Percentiles rank a stretch among this genome's conserved stretches.
phyloP scores from a whole-genome alignment of 225 moss, liverwort and hornwort species.

The Marchantia polymorpha region DNA sequence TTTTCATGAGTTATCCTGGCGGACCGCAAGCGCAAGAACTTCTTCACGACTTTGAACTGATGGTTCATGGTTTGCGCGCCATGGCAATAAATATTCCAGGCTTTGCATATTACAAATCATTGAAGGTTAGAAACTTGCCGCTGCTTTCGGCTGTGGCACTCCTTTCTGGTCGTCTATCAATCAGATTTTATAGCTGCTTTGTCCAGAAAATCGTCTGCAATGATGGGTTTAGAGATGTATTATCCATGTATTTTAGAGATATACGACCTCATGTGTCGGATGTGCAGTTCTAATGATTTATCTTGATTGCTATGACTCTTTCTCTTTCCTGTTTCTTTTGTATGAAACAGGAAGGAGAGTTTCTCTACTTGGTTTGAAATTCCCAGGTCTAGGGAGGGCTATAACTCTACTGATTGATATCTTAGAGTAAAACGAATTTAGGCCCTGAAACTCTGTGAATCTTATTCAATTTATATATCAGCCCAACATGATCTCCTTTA shows the following conservation, averaged over 20 bases:
- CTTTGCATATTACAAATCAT: conserved; percentile 20
- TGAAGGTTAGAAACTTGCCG: conserved; percentile 8
- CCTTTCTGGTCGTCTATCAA: neutral
- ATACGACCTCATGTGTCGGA: neutral
- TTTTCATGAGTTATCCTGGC: conserved; percentile 26
- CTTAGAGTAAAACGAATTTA: neutral
- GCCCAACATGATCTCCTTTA: no score
- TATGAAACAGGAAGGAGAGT: neutral
- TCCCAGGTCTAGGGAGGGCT: neutral
- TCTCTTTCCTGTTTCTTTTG: neutral
- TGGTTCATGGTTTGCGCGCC: conserved; percentile 29
- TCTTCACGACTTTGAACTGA: conserved; percentile 14
- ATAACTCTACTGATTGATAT: neutral
- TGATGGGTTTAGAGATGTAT: neutral
- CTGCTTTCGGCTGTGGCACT: neutral
- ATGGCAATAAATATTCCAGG: conserved; percentile 32
- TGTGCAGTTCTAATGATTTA: neutral
- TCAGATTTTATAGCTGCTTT: neutral
- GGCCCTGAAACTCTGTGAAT: no score
- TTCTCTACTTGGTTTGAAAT: neutral
- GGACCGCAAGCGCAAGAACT: conserved; percentile 17
- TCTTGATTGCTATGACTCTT: neutral
- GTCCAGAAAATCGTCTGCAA: neutral
- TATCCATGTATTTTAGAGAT: neutral
- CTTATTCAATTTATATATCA: no score